Evolutionary conservation across 352 stramenopile genomes (phyloP), one percentile per base, ranked within the genome.

Genomic region (Phytophthora capsici): DNA sequence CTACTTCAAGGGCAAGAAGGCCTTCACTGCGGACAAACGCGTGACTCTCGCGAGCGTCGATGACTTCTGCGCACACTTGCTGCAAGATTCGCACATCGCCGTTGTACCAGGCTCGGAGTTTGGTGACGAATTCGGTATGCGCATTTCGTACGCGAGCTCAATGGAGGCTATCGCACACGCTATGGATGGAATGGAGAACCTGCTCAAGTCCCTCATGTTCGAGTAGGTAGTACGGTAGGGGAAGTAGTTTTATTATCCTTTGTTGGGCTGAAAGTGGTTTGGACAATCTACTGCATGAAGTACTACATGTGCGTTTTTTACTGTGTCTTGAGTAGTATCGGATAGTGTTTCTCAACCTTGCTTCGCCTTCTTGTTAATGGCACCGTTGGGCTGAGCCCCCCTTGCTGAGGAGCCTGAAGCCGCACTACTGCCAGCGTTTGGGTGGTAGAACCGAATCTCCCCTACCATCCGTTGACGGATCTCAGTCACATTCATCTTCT

Each of bases 61-160:
- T 50, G 82, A 89, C 60, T 91, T 94, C 43, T 98, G 94, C 77
- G 84, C 97, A 58, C 96, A 98, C 75, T 68, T 99, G 63, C 81
- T 99, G 26, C 84, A 95, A 59, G 69, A 88, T 20, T 94, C 97
- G 73, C 88, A 96, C 58, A 82, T 98, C 36, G 97, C 97, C 17
- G 74, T 99, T 37, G 96, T 99, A 32, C 96, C 97, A 0, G 97
- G 97, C 32, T 97, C 93, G 19, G 94, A 88, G 40, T 99, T 99
- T 73, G 96, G 97, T 28, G 90, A 95, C n/a, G 81, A 90, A 19
- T 93, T 94, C 40, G 95, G 92, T 23, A 72, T 99, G 7, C 93
- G 97, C 17, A 95, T 99, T 59, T 99, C 94, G 73, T 57, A 57
- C 34, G 49, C 49, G 13, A 47, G 49, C 49, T 57, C 49, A n/a